Evolutionary conservation across 306 rosid species (phyloP).

Genomic region (Dryas octopetala): DNA sequence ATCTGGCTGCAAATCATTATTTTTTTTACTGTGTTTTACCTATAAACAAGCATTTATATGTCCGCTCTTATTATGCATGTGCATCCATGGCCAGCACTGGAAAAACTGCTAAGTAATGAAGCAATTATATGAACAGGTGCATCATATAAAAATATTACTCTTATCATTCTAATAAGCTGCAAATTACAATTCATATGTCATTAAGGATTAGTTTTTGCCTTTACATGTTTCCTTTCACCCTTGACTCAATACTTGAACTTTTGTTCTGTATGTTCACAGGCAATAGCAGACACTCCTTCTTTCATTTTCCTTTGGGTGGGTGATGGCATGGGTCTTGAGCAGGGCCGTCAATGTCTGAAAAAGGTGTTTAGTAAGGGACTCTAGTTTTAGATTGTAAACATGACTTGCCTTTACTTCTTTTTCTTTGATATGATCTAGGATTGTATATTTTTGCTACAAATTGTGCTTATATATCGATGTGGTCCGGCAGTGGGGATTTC

Average conservation of each 20-base stretch:
- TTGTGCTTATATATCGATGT: constrained; percentile 21
- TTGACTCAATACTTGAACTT: constrained; percentile 32
- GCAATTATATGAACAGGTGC: constrained; percentile 8
- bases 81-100: too few relatives aligned
- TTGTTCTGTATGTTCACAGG: constrained; percentile 45
- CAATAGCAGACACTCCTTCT: constrained; percentile 98
- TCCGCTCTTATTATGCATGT: neutral
- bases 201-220: constrained; percentile 10
- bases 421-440: constrained; percentile 20
- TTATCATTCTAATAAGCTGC: constrained; percentile 6
- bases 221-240: constrained; percentile 16
- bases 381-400: neutral
- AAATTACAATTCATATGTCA: constrained; percentile 14
- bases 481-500: constrained; percentile 89
- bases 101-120: constrained; percentile 1
- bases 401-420: constrained; percentile 7
- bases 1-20: constrained; percentile 15
- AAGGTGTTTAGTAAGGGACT: constrained; percentile 54
- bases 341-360: constrained; percentile 98
- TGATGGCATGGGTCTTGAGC: constrained; percentile 97
- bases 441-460: constrained; percentile 5
- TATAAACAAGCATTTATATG: constrained; percentile 10
- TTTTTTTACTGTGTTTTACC: constrained; percentile 17
- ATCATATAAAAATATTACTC: constrained; percentile 6
- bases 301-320: constrained; percentile 99